These are phyloP conservation scores for Ogataea ramenticola DNA, from an alignment of 805 yeast genomes.

Conservation along the genomic window DNA sequence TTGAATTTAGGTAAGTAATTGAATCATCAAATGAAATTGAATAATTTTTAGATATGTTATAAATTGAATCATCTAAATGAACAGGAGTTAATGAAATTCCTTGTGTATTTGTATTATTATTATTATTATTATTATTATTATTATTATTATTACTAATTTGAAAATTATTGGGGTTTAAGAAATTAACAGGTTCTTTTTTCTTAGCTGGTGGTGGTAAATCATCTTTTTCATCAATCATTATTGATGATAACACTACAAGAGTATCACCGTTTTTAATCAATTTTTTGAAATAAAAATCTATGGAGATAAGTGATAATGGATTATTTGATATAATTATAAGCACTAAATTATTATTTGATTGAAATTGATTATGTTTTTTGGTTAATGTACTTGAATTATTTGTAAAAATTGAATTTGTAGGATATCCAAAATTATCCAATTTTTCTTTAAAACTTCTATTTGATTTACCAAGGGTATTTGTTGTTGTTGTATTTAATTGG, in stretches of 20 bases:
- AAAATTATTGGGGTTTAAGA: too few relatives aligned
- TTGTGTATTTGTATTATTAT: background rate
- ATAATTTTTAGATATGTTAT: background rate
- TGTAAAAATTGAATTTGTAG: slow-evolving; percentile 25
- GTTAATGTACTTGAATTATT: slow-evolving; percentile 31
- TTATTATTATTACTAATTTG: background rate
- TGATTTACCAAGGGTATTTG: background rate
- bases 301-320: slow-evolving; percentile 64
- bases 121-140: slow-evolving; percentile 7
- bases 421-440: slow-evolving; percentile 30
- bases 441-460: slow-evolving; percentile 19
- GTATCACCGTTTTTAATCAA: slow-evolving; percentile 57
- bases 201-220: background rate
- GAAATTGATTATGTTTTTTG: slow-evolving; percentile 35
- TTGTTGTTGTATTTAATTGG: background rate
- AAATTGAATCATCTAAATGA: background rate
- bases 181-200: background rate
- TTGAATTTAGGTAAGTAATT: slow-evolving; percentile 11
- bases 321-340: slow-evolving; percentile 51
- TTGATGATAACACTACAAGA: slow-evolving; percentile 38
- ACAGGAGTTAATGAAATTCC: background rate
- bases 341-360: slow-evolving; percentile 16
- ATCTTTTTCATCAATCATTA: slow-evolving; percentile 2
- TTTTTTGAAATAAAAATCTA: slow-evolving; percentile 54
- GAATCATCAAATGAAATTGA: slow-evolving; percentile 4